phyloP scores from a whole-genome alignment of 805 yeast genomes.

The Saturnispora quitensis region DNA sequence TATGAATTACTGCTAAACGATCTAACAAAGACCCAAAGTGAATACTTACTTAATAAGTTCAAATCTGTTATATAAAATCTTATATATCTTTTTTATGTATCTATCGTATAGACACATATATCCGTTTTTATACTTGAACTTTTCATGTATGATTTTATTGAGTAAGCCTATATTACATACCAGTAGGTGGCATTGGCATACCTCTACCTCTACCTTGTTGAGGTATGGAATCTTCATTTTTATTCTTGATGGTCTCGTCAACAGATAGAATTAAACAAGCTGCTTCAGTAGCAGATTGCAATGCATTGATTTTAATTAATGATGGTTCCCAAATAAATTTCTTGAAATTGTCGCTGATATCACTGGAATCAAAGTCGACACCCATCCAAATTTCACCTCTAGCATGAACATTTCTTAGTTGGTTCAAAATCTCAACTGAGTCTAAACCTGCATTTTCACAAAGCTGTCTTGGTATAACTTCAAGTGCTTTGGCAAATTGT shows the following conservation, averaged over 20 bases:
- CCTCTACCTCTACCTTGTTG: constrained; percentile 55
- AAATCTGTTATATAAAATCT: background rate
- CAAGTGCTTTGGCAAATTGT: constrained; percentile 91
- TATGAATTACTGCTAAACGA: constrained; percentile 6
- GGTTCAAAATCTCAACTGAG: constrained; percentile 87
- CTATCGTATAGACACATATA: background rate
- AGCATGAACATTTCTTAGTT: constrained; percentile 87
- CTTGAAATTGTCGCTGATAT: constrained; percentile 74
- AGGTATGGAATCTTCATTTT: constrained; percentile 42
- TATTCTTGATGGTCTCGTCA: constrained; percentile 83
- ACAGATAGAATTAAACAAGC: constrained; percentile 88
- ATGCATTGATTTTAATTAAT: constrained; percentile 86
- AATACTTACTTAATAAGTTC: background rate
- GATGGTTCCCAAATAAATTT: constrained; percentile 98
- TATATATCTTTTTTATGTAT: background rate
- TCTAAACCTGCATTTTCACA: constrained; percentile 99
- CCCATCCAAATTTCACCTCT: constrained; percentile 91
- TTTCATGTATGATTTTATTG: background rate
- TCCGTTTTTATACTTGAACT: background rate
- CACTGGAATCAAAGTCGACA: constrained; percentile 79
- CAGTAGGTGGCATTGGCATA: constrained; percentile 35
- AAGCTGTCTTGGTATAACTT: constrained; percentile 91
- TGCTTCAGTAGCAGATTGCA: constrained; percentile 94
- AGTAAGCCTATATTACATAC: constrained; percentile 8
- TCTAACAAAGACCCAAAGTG: background rate